Percentiles rank a stretch among this genome's conserved stretches.
These are phyloP conservation scores for Jacaranda mimosifolia DNA, from an alignment of 257 asterid species.

Conservation along the genomic window DNA sequence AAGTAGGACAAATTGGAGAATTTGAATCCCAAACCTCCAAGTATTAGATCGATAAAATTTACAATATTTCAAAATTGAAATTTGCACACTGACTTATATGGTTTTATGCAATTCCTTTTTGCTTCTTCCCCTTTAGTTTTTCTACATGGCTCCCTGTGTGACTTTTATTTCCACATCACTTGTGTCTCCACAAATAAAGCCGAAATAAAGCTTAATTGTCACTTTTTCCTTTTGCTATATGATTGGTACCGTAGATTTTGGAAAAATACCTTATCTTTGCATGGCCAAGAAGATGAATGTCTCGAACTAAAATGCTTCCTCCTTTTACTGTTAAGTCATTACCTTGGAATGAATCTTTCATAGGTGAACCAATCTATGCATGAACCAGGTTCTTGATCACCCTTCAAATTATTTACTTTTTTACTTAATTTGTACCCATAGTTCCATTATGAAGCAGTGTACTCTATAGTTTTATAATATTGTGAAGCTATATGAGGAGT, in stretches of 20 bases:
- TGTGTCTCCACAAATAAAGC: constrained; percentile 2
- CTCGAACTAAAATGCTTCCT: background rate
- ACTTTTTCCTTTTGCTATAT: background rate
- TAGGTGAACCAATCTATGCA: too few species aligned
- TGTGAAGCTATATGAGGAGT: too few species aligned
- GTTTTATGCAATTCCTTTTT: background rate
- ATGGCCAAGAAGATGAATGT: background rate
- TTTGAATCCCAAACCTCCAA: background rate
- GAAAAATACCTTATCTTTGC: background rate
- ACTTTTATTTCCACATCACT: constrained; percentile 2
- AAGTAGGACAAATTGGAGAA: background rate
- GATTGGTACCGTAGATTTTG: background rate
- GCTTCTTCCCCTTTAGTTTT: background rate
- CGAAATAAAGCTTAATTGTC: background rate
- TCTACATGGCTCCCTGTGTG: background rate
- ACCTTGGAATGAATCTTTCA: too few species aligned
- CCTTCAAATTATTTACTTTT: too few species aligned
- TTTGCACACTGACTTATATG: background rate
- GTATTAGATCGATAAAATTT: background rate
- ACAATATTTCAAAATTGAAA: background rate
- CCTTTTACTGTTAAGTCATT: background rate
- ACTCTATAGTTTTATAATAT: too few species aligned
- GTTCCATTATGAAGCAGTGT: too few species aligned
- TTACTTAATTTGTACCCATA: too few species aligned
- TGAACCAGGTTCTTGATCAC: too few species aligned